Conservation (phyloP, 179 eudicot genomes). For the Silene noctiflora region DNA sequence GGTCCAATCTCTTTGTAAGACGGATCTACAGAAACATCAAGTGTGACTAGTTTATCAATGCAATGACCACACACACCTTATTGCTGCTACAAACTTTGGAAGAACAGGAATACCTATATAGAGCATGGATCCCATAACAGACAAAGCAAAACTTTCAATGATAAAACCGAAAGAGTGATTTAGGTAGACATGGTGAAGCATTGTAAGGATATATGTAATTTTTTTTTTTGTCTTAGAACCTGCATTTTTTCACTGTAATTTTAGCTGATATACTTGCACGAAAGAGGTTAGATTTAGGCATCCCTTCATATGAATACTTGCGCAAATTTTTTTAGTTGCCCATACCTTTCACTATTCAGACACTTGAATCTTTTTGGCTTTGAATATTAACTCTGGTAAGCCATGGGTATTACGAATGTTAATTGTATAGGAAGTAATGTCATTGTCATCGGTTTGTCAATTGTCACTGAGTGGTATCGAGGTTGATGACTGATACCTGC, state of each 20-base stretch:
- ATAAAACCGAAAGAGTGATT: not conserved
- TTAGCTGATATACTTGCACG: not conserved
- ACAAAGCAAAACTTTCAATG: not conserved
- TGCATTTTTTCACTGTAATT: not conserved
- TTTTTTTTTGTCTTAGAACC: not conserved
- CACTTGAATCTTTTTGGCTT: no score
- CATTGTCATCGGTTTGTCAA: no score
- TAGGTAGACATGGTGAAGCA: slow-evolving; percentile 5
- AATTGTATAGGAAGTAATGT: no score
- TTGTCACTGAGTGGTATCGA: no score
- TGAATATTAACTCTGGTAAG: no score
- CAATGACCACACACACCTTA: not conserved
- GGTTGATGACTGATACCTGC: no score
- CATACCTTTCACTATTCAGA: not conserved
- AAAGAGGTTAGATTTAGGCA: not conserved
- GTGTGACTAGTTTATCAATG: slow-evolving; percentile 53
- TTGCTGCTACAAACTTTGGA: not conserved
- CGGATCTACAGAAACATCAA: slow-evolving; percentile 92
- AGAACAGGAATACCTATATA: not conserved
- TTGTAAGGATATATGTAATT: not conserved
- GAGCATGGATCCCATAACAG: not conserved
- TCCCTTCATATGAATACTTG: not conserved
- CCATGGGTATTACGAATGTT: no score
- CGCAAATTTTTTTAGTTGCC: not conserved
- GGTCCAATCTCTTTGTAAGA: slow-evolving; percentile 78